These are phyloP conservation scores for Rhododendron vialii DNA, from an alignment of 148 eudicot genomes.

Conservation along the genomic window DNA sequence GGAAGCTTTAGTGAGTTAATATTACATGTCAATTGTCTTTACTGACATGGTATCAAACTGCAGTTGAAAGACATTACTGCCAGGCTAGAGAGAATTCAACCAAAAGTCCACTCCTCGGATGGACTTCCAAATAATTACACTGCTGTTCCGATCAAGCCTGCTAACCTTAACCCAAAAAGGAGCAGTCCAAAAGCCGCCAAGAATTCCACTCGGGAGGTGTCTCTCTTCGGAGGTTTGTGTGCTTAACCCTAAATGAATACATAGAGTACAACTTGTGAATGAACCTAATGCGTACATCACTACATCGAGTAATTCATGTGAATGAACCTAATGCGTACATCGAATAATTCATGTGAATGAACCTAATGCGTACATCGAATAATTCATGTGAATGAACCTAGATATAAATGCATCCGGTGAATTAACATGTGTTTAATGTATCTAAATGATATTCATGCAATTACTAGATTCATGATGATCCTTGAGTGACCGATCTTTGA, in stretches of 20 bases:
- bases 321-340: not conserved
- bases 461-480: no score
- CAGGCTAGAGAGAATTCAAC: slow-evolving; percentile 83
- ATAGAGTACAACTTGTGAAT: not conserved
- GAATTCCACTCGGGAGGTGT: slow-evolving; percentile 60
- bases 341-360: not conserved
- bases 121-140: slow-evolving; percentile 39
- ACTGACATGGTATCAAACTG: slow-evolving; percentile 14
- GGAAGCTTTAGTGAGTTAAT: not conserved
- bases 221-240: slow-evolving; percentile 84
- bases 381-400: no score
- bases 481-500: not conserved
- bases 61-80: slow-evolving; percentile 91
- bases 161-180: slow-evolving; percentile 55
- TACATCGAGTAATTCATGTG: no score
- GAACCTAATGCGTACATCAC: not conserved
- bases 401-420: not conserved
- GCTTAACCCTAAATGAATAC: not conserved
- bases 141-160: slow-evolving; percentile 48
- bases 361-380: not conserved
- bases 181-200: slow-evolving; percentile 72
- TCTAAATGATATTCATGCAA: not conserved
- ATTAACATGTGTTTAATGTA: not conserved
- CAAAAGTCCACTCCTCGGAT: slow-evolving; percentile 65
- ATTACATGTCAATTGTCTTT: slow-evolving; percentile 4